phyloP scores from a whole-genome alignment of 2,329 filamentous ascomycete species.

The Gremmenia infestans region DNA sequence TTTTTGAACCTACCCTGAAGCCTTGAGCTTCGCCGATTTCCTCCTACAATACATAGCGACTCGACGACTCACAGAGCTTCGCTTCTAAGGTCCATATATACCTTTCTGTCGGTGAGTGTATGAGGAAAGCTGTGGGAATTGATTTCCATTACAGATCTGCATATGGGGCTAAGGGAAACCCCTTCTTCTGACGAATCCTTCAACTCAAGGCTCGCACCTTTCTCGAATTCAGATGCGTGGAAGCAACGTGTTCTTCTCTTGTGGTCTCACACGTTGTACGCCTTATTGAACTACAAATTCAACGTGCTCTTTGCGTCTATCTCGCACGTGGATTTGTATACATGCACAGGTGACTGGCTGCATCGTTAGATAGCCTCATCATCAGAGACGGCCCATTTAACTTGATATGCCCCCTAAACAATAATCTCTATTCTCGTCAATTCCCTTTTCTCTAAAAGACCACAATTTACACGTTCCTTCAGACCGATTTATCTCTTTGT shows the following conservation, averaged over 20 bases:
- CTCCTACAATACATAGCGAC: neutral
- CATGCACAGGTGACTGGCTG: neutral
- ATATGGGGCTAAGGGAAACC: slow-evolving; percentile 1
- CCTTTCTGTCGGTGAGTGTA: neutral
- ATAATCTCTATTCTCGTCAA: neutral
- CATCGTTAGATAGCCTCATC: neutral
- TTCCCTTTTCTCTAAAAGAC: neutral
- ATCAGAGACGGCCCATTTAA: neutral
- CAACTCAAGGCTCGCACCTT: neutral
- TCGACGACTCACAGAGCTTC: slow-evolving; percentile 1
- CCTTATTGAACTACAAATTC: neutral
- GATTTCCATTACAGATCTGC: neutral
- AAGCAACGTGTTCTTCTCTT: neutral
- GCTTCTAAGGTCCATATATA: neutral
- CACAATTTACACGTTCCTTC: neutral
- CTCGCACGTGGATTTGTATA: neutral
- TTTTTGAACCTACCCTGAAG: neutral
- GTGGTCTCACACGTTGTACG: neutral
- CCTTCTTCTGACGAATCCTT: slow-evolving; percentile 3
- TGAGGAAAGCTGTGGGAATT: neutral
- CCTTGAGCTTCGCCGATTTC: neutral
- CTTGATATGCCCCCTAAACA: neutral
- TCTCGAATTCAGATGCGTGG: neutral
- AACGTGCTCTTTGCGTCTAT: neutral
- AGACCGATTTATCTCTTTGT: neutral